phyloP scores from a whole-genome alignment of 176 grass and related monocot genomes.

The Phoenix roebelenii region DNA sequence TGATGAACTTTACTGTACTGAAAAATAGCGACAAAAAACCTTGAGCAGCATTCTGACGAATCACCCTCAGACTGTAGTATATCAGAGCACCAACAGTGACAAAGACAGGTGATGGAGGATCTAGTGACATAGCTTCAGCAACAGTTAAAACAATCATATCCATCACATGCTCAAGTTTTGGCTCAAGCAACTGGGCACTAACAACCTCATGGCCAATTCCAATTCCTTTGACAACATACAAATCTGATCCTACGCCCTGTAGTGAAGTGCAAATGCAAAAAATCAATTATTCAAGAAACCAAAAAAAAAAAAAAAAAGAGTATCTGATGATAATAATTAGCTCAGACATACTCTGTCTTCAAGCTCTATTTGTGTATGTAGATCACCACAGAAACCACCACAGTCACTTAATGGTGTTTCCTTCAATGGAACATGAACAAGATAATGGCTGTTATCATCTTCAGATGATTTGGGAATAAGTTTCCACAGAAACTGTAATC shows the following conservation, averaged over 20 bases:
- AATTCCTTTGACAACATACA: slow-evolving; percentile 75
- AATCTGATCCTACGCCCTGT: slow-evolving; percentile 85
- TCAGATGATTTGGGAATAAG: slow-evolving; percentile 46
- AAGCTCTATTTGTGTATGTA: slow-evolving; percentile 70
- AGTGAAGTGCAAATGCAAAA: slow-evolving; percentile 3
- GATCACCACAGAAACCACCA: slow-evolving; percentile 82
- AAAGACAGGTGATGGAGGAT: slow-evolving; percentile 85
- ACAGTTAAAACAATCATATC: slow-evolving; percentile 77
- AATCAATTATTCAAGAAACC: slow-evolving; percentile 20
- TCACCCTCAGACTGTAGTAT: slow-evolving; percentile 64
- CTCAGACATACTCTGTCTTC: slow-evolving; percentile 64
- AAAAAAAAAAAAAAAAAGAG: slow-evolving; percentile 17
- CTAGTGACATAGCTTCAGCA: slow-evolving; percentile 90
- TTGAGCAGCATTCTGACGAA: slow-evolving; percentile 65
- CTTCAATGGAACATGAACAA: slow-evolving; percentile 83
- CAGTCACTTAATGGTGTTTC: slow-evolving; percentile 93
- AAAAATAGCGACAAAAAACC: slow-evolving; percentile 27
- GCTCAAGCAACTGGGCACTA: slow-evolving; percentile 64
- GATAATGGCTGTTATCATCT: slow-evolving; percentile 52
- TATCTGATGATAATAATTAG: neutral
- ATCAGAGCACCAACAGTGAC: slow-evolving; percentile 71
- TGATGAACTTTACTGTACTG: neutral
- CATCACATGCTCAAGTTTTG: slow-evolving; percentile 69
- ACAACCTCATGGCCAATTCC: slow-evolving; percentile 85
- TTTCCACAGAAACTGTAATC: slow-evolving; percentile 81